Percentiles rank a stretch among this genome's conserved stretches.
Evolutionary conservation across 2,329 filamentous ascomycete species (phyloP).

Genomic region (Cordyceps cicadae): DNA sequence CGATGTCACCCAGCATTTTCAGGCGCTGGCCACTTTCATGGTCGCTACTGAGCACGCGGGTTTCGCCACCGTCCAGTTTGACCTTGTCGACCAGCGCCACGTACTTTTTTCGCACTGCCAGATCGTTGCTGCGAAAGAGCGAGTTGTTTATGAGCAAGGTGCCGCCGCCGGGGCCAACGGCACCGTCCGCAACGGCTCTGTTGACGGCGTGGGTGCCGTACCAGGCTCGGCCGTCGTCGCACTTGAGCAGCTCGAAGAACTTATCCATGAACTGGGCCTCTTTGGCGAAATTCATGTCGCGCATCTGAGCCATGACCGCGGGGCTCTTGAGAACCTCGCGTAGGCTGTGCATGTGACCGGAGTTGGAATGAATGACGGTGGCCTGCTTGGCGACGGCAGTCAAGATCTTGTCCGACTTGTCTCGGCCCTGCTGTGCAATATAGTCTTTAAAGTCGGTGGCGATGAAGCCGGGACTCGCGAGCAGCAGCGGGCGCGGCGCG

Average conservation of each 20-base stretch:
- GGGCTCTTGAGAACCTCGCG: conserved; percentile 79
- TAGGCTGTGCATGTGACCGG: conserved; percentile 78
- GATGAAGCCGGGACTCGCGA: conserved; percentile 85
- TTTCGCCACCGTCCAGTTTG: conserved; percentile 77
- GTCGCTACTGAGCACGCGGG: conserved; percentile 80
- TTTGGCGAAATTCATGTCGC: conserved; percentile 78
- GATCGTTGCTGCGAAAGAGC: conserved; percentile 75
- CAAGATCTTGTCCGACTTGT: conserved; percentile 60
- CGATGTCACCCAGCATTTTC: conserved; percentile 77
- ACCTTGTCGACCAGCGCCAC: conserved; percentile 83
- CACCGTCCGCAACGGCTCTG: conserved; percentile 75
- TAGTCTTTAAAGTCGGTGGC: conserved; percentile 73
- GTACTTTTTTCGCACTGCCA: conserved; percentile 69
- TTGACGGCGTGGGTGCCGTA: conserved; percentile 81
- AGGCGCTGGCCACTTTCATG: conserved; percentile 88
- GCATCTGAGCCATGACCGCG: conserved; percentile 67
- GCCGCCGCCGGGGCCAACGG: conserved; percentile 78
- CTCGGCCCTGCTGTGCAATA: conserved; percentile 51
- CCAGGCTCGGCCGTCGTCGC: conserved; percentile 82
- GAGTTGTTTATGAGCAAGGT: conserved; percentile 79
- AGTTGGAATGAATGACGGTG: conserved; percentile 73
- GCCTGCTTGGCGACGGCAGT: conserved; percentile 51
- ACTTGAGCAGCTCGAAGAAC: conserved; percentile 68
- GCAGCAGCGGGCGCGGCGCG: conserved; percentile 61
- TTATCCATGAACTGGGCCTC: conserved; percentile 80